Evolutionary conservation across 768 basidiomycete species (phyloP).

Genomic region (Termitomyces titanicus): DNA sequence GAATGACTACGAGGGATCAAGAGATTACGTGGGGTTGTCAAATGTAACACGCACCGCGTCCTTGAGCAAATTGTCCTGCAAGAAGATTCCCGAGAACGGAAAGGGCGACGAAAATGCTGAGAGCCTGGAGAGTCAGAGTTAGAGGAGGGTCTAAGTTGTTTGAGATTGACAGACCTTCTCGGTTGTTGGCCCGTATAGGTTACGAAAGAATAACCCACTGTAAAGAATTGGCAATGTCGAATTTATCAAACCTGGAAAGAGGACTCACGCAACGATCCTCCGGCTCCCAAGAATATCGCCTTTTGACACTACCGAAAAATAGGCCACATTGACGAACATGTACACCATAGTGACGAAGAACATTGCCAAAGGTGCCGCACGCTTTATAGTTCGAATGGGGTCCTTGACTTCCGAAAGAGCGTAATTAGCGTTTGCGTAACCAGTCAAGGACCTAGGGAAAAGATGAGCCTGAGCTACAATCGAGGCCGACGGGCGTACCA

Average conservation of each 20-base stretch:
- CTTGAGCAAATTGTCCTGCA: constrained; percentile 61
- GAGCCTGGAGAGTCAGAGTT: constrained; percentile 31
- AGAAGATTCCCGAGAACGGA: constrained; percentile 65
- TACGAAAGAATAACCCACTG: constrained; percentile 72
- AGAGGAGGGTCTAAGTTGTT: not conserved
- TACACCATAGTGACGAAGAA: constrained; percentile 56
- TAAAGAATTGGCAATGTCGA: not conserved
- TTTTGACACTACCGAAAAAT: constrained; percentile 72
- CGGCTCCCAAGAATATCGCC: constrained; percentile 62
- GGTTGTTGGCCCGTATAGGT: constrained; percentile 59
- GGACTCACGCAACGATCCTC: constrained; percentile 62
- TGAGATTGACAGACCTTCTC: constrained; percentile 44
- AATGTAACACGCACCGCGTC: constrained; percentile 44
- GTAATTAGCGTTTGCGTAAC: constrained; percentile 75
- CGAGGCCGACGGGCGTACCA: constrained; percentile 40
- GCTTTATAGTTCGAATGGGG: constrained; percentile 67
- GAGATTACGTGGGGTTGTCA: too few relatives aligned
- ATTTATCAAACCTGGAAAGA: not conserved
- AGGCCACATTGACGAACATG: constrained; percentile 65
- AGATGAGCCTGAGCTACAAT: not conserved
- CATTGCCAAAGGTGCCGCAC: constrained; percentile 68
- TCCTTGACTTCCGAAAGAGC: constrained; percentile 67
- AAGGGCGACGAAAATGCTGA: constrained; percentile 60
- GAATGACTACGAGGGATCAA: constrained; percentile 44
- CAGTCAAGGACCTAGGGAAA: constrained; percentile 58